Conservation (phyloP, 345 rosid genomes). For the Eucalyptus curtisii region DNA sequence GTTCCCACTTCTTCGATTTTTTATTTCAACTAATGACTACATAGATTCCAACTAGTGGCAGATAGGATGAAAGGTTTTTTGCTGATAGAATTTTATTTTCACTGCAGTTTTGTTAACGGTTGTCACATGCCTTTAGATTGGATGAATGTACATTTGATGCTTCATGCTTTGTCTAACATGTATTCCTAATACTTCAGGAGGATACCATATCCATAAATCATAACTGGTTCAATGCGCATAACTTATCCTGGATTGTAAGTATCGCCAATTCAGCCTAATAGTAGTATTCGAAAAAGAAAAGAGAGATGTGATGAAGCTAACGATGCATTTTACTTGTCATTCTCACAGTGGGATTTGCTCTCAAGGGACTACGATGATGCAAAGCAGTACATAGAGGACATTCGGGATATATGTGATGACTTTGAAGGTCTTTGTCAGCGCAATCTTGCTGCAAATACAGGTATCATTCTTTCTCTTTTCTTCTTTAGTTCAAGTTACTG, state of each 20-base stretch:
- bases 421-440: slow-evolving; percentile 87
- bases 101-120: background rate
- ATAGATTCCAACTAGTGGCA: background rate
- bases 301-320: background rate
- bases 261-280: background rate
- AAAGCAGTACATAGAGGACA: slow-evolving; percentile 75
- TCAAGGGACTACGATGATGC: slow-evolving; percentile 70
- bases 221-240: slow-evolving; percentile 87
- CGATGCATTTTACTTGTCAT: background rate
- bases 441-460: slow-evolving; percentile 95
- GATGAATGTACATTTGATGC: background rate
- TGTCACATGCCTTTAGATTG: background rate
- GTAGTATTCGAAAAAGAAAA: background rate
- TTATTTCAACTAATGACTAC: background rate
- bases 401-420: slow-evolving; percentile 81
- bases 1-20: background rate
- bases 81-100: background rate
- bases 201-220: slow-evolving; percentile 92
- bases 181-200: slow-evolving; percentile 39
- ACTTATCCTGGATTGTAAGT: slow-evolving; percentile 83
- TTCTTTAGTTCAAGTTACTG: background rate
- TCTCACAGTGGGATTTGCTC: slow-evolving; percentile 73
- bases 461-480: slow-evolving; percentile 8
- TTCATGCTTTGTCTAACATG: background rate
- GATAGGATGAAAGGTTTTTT: background rate